Evolutionary conservation across 345 rosid species (phyloP), one percentile per base, ranked within the genome.

Genomic region (Psidium friedrichsthalianum): DNA sequence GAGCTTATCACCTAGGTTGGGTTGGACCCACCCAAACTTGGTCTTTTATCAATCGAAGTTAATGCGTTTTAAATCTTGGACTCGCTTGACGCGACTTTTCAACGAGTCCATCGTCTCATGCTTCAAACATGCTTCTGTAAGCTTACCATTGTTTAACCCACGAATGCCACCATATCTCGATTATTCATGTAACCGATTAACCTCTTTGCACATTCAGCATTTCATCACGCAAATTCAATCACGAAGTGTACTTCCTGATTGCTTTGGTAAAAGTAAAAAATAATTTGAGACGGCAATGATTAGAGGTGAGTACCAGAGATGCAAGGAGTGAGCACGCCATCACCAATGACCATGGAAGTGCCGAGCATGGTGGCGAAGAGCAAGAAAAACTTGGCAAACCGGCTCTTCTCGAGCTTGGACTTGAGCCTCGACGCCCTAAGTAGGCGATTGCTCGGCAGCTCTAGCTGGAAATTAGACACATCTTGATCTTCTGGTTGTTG

Each of bases 291-390:
- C 3, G 40, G 11, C 4, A 25, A 81, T 49, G 18, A 81, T 25
- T 15, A 51, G 7, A 69, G 80, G 13, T 10, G 15, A 16, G 0
- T 82, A 92, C 94, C 93, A 49, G 94, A 93, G 56, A 93, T 92
- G 86, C 90, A 90, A 0, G 95, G 94, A 15, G 93, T 91, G 82
- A 93, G 93, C 86, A 93, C 87, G 9, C 95, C 93, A 42, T 93
- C 95, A 16, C 94, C 95, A 40, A 93, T 89, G 88, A 93, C 92
- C 94, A 93, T 92, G 87, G 94, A 92, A 51, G 92, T 91, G 8
- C 91, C 93, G n/a, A 90, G 90, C 93, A 93, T 87, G 86, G 94
- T 90, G 82, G 89, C 87, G 21, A 92, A 59, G 64, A 91, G 85
- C 4, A 93, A 74, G 55, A 89, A 86, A 42, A 87, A 54, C 86